A percentile compares a stretch with the other conserved stretches of the same genome.
These are phyloP conservation scores for Trametes cubensis DNA, from an alignment of 768 basidiomycete species.

Conservation along the genomic window DNA sequence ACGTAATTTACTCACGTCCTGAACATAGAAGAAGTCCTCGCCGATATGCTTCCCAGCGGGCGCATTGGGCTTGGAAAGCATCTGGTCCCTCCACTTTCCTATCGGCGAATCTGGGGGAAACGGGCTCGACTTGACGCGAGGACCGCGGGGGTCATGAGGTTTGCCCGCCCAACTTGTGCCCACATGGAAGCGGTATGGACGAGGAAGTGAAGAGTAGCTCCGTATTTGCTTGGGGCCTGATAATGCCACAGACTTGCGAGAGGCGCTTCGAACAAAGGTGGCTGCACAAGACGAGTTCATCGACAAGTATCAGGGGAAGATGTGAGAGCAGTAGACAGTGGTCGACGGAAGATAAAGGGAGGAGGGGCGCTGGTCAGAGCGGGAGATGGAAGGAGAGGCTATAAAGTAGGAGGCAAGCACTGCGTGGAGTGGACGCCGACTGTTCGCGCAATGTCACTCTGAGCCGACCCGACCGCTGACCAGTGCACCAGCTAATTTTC, in stretches of 20 bases:
- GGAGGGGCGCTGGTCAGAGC: background rate
- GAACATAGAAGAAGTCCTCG: constrained; percentile 69
- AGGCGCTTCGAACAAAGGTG: constrained; percentile 9
- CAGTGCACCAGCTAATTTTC: constrained; percentile 12
- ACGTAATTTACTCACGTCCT: constrained; percentile 53
- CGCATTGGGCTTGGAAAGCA: constrained; percentile 50
- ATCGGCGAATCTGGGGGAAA: constrained; percentile 62
- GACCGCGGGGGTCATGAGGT: constrained; percentile 44
- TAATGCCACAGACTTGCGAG: constrained; percentile 9
- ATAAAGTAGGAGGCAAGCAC: background rate
- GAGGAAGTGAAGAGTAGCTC: constrained; percentile 34
- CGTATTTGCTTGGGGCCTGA: constrained; percentile 16
- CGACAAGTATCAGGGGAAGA: background rate
- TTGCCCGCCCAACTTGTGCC: constrained; percentile 82
- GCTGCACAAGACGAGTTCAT: constrained; percentile 14
- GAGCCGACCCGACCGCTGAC: too few relatives aligned
- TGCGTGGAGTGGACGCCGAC: background rate
- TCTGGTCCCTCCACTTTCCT: constrained; percentile 70
- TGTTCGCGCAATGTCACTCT: too few relatives aligned
- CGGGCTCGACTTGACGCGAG: constrained; percentile 42
- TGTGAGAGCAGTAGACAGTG: background rate
- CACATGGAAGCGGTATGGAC: constrained; percentile 73
- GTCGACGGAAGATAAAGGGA: background rate
- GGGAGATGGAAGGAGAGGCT: background rate
- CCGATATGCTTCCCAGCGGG: constrained; percentile 46